A percentile compares a stretch with the other conserved stretches of the same genome.
These are phyloP conservation scores for Fonsecaea pedrosoi DNA, from an alignment of 2,329 filamentous ascomycete genomes.

Conservation along the genomic window DNA sequence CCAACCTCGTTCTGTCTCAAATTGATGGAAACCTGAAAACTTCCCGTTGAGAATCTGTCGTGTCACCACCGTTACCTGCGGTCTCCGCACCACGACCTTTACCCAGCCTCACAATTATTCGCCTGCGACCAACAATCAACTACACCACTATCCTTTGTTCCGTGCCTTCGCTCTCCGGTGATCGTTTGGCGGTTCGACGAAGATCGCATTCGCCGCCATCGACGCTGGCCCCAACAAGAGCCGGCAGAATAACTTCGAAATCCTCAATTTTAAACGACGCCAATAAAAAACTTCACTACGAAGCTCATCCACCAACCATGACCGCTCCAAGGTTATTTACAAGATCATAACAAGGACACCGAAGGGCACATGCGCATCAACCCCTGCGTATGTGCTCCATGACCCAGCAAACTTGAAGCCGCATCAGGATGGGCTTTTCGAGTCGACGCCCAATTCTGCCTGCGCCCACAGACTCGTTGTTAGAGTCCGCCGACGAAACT, in stretches of 20 bases:
- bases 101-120: slow-evolving; percentile 36
- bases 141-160: not conserved
- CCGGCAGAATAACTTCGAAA: not conserved
- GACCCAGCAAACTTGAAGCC: slow-evolving; percentile 24
- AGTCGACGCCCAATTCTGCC: slow-evolving; percentile 57
- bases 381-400: slow-evolving; percentile 26
- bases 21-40: slow-evolving; percentile 3
- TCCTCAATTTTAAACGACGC: too few species aligned
- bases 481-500: slow-evolving; percentile 51
- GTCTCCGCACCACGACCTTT: slow-evolving; percentile 11
- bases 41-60: not conserved
- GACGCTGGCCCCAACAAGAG: not conserved
- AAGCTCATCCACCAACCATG: slow-evolving; percentile 21
- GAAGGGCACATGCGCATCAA: slow-evolving; percentile 23
- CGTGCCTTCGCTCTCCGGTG: not conserved
- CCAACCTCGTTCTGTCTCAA: not conserved
- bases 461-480: slow-evolving; percentile 56
- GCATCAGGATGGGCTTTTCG: slow-evolving; percentile 55
- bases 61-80: slow-evolving; percentile 1
- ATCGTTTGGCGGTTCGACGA: not conserved
- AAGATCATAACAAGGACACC: slow-evolving; percentile 17
- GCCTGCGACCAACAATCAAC: slow-evolving; percentile 4
- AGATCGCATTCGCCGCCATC: not conserved
- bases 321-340: slow-evolving; percentile 1
- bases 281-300: not conserved